Evolutionary conservation across 139 green algal genomes (phyloP), one percentile per base, ranked within the genome.

Genomic region (Coelastrella sp.): DNA sequence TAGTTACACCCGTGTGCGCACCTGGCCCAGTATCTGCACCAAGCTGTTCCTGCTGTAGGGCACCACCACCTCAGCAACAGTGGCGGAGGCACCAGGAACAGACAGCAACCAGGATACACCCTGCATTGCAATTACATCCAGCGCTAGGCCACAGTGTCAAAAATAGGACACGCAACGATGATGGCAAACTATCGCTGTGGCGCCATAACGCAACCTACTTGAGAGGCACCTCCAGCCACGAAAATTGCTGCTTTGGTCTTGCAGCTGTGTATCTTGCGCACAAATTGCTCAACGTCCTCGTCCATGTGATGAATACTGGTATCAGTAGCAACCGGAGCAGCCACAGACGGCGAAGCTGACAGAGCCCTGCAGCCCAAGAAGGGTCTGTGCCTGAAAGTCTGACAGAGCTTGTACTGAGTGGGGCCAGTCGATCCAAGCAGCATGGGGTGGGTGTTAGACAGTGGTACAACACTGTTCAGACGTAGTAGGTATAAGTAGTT

Each of bases 1-100:
- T 22, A 57, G 15, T 17, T 49, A 60, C 35, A 59, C 17, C 24
- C 24, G 8, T 73, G 49, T 22, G 35, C 88, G 0, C 74, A 94
- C 93, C 89, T 92, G 25, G 17, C 94, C 93, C 22, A 98, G 89
- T 60, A 96, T 8, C 17, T 95, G 74, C 11, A 93, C 83, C 60
- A 97, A 79, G 79, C 87, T 92, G 72, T 92, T 89, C 4, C 90
- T 78, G 8, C 85, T 89, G 92, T 99, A 99, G 5, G 96, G 96
- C 80, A 98, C 94, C 5, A 87, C 76, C 6, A 92, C 92, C 61
- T 98, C 96, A 61, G 98, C 84, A 7, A 99, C 92, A 0, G 96
- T 98, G 59, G 88, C 92, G 19, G 95, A 97, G 0, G 96, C 96
- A n/a, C 96, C 96, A 8, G 96, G 97, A 5, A 97, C 94, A 11